Evolutionary conservation across 1,139 yeast genomes (phyloP).

Genomic region (Zygoascus hellenicus): DNA sequence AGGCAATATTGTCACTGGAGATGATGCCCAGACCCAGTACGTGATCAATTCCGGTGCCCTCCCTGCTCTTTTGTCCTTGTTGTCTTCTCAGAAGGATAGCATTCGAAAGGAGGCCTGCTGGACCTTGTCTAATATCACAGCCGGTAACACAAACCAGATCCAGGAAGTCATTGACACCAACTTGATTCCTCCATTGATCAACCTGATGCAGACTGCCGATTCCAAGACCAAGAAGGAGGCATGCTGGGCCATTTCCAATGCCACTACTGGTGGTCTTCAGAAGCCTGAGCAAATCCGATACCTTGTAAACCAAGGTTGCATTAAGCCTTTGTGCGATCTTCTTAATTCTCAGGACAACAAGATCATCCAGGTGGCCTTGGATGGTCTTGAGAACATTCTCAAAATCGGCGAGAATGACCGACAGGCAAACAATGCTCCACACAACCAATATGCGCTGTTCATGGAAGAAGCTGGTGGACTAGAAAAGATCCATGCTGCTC

Average conservation of each 20-base stretch:
- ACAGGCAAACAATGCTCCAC: slow-evolving; percentile 61
- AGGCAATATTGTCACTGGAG: slow-evolving; percentile 97
- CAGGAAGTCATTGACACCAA: slow-evolving; percentile 95
- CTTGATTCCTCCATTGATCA: slow-evolving; percentile 86
- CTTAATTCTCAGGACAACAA: slow-evolving; percentile 82
- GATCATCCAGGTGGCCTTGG: slow-evolving; percentile 90
- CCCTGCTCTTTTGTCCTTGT: slow-evolving; percentile 73
- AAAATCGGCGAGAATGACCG: slow-evolving; percentile 92
- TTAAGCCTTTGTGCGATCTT: slow-evolving; percentile 93
- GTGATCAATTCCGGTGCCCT: slow-evolving; percentile 92
- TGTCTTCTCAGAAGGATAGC: slow-evolving; percentile 82
- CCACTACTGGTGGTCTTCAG: slow-evolving; percentile 89
- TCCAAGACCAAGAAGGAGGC: slow-evolving; percentile 97
- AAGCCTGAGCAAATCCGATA: slow-evolving; percentile 92
- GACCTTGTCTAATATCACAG: slow-evolving; percentile 97
- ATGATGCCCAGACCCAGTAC: slow-evolving; percentile 89
- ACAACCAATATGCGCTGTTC: slow-evolving; percentile 82
- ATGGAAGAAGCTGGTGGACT: slow-evolving; percentile 98
- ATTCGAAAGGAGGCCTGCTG: slow-evolving; percentile 97
- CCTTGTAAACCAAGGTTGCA: slow-evolving; percentile 91
- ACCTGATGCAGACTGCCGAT: slow-evolving; percentile 75
- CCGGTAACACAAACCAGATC: slow-evolving; percentile 92
- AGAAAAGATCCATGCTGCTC: slow-evolving; percentile 93
- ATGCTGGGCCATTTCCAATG: slow-evolving; percentile 98
- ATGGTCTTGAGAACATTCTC: slow-evolving; percentile 88